Evolutionary conservation across 768 basidiomycete genomes (phyloP), one percentile per base, ranked within the genome.

Genomic region (Rhodotorula diobovata): DNA sequence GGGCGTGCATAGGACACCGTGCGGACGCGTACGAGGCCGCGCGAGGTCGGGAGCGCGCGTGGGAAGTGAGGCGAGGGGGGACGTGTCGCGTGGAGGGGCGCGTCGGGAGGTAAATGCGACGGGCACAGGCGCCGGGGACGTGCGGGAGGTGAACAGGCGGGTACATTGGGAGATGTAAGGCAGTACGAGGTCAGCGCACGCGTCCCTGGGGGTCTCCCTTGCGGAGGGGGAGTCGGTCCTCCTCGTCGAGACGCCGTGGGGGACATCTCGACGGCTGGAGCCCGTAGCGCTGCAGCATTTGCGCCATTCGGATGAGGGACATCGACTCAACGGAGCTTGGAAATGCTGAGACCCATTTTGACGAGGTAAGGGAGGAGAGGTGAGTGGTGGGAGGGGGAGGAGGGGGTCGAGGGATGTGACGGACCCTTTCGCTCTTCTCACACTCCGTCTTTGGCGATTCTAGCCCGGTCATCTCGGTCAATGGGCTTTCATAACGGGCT

Each of bases 341-440:
- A 71, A 51, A 77, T 59, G 15, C 68, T 71, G 41, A 75, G 63
- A 32, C 76, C 76, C 76, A 75, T 77, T 56, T 48, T 67, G 30
- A 2, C 5, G 62, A 0, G 9, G 16, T 25, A 23, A 23, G 20
- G 32, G 10, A 16, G 8, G 35, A 51, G 43, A 20, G 37, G 46
- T 7, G 66, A 18, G n/a, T 48, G 5, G 62, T 28, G 48, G 51
- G 61, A 21, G 45, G 63, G 12, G 37, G 50, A 63, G 54, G 41
- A 15, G n/a, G 18, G 15, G 10, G 53, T 15, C 8, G 41, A 15
- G 8, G 41, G 2, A 18, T 43, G 41, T 43, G 41, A 43, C 41
- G 41, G 41, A 9, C 41, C 14, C 12, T 14, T 43, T 43, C 14
- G 41, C 41, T n/a, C n/a, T n/a, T n/a, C n/a, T n/a, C n/a, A n/a